A percentile compares a stretch with the other conserved stretches of the same genome.
phyloP scores from a whole-genome alignment of 108 stramenopile genomes.

The Conticribra guillardii region DNA sequence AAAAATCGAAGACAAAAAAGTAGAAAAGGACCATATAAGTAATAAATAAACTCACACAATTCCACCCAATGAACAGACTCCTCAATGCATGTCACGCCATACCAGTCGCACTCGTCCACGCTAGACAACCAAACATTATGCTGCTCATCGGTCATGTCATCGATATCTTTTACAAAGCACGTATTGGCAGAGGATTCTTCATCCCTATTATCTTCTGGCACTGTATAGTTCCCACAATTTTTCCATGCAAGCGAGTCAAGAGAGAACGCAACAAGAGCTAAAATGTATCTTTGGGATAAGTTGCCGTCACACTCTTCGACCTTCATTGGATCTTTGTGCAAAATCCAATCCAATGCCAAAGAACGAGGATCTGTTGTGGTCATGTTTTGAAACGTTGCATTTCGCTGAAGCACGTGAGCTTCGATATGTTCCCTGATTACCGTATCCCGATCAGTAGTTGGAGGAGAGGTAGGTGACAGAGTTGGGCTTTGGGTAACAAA shows the following conservation, averaged over 20 bases:
- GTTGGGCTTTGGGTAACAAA: no score
- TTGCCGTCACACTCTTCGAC: neutral
- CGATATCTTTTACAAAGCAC: neutral
- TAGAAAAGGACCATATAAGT: neutral
- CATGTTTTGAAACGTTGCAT: neutral
- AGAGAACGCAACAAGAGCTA: conserved; percentile 4
- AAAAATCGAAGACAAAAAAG: neutral
- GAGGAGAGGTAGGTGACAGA: no score
- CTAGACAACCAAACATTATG: conserved; percentile 3
- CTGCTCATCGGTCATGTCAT: neutral
- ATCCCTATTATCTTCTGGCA: neutral
- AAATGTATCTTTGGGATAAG: conserved; percentile 8
- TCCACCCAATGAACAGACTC: neutral
- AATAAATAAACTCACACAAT: conserved; percentile 3
- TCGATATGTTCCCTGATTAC: neutral
- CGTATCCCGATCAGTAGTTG: neutral
- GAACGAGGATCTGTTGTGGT: conserved; percentile 3
- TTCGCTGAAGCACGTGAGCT: neutral
- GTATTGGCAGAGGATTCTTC: neutral
- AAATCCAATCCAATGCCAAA: conserved; percentile 19
- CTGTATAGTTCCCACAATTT: neutral
- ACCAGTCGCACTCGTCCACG: conserved; percentile 14
- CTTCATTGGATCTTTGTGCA: conserved; percentile 15
- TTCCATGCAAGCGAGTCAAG: conserved; percentile 7
- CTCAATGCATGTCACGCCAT: conserved; percentile 11